Evolutionary conservation across 805 yeast genomes (phyloP), one percentile per base, ranked within the genome.

Genomic region (Saccharomycopsis microspora): DNA sequence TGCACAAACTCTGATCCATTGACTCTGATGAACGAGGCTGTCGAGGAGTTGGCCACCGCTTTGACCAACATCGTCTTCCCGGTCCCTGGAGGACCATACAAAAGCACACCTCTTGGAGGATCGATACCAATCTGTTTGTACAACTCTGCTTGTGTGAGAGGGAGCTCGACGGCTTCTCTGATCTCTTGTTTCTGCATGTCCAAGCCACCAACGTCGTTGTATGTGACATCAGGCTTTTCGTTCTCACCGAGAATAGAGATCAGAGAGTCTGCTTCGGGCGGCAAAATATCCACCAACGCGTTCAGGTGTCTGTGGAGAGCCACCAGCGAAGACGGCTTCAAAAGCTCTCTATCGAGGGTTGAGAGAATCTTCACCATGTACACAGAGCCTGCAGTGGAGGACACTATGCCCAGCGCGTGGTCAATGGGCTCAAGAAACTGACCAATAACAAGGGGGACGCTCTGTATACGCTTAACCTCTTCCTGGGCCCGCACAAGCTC

Each of bases 1-100:
- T 93, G 98, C 48, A 93, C 98, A 60, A 93, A 93, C 65, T 93
- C 99, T 1, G 97, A 90, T 53, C 98, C 98, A 58, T 87, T 93
- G 32, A 93, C 96, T 64, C 97, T 85, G 57, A 93, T 93, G 60
- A 93, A 93, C 4, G 96, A 75, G 2, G 98, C 98, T 1, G 95
- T 85, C 3, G 97, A 83, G 49, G 90, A 80, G 67, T 93, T 90
- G 8, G 99, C 99, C 42, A 93, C 99, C 0, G 99, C 98, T 66
- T 93, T 93, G 43, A 93, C 99, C 62, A 93, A 75, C 97, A 93
- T 89, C 28, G 99, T 93, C 66, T 93, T 93, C 60, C 99, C 99
- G 1, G 98, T 93, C 64, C 99, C 99, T 43, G 99, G 99, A 7
- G 98, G 97, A n/a, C 99, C 99, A 66, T 93, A 93, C 52, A 93